Base-by-base conservation (phyloP, 1,284 basidiomycete genomes). In the Marasmius oreades region DNA sequence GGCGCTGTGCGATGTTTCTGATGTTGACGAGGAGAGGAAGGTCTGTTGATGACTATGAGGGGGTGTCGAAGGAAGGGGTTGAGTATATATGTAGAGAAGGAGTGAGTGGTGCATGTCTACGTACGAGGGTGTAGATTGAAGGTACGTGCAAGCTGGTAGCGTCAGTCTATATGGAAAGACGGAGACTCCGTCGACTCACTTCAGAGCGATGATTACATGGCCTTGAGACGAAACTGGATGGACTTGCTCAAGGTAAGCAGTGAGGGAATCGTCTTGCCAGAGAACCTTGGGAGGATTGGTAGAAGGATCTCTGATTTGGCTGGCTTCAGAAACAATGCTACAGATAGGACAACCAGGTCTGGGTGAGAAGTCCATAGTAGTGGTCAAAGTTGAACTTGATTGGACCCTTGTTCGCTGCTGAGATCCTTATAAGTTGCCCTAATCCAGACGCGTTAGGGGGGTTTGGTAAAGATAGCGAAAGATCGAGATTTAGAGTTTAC, bases 31-130 rank as follows among this genome's bases (percentile, higher is more conserved):
- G 81, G 47, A 90, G 78, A 3, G 87, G 86, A 48, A 89, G 75
- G 70, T 89, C 88, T 62, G 81, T 86, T 10, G 86, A 83, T 10
- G 86, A 88, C 88, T 90, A 64, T n/a, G n/a, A n/a, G n/a, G n/a
- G 42, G 54, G 52, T 51, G 59, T 59, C 45, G 34, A 50, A 45
- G 23, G 37, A 45, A 37, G 26, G 23, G 42, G 46, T 51, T 45
- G 28, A 50, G 55, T 31, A 45, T 56, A 16, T 23, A 53, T 44
- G 28, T 42, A 22, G 34, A 24, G 14, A 46, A 46, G 26, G 44
- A 57, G n/a, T n/a, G n/a, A n/a, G n/a, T n/a, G n/a, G n/a, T n/a
- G n/a, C n/a, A n/a, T n/a, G 11, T 42, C 7, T 16, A 77, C 84
- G 56, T 66, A 88, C 86, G 53, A 90, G 76, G 44, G 77, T 81